phyloP scores from a whole-genome alignment of 2,329 filamentous ascomycete genomes.

The Hypocreales sp. region DNA sequence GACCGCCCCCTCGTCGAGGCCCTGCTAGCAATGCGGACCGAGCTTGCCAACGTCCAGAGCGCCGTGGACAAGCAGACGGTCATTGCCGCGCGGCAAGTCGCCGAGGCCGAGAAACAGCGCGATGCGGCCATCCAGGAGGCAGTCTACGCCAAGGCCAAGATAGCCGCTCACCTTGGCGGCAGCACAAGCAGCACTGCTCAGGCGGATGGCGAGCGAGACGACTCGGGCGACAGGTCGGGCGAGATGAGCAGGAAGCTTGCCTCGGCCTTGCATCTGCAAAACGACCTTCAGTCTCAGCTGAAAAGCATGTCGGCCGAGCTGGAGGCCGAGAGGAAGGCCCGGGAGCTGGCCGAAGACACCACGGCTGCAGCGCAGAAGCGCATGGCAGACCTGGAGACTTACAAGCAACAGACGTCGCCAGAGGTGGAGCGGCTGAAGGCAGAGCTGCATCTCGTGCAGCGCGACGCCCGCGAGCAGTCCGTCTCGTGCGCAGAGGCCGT shows the following conservation, averaged over 20 bases:
- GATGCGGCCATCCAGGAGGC: constrained; percentile 92
- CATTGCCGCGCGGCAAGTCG: constrained; percentile 74
- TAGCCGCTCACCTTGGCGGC: constrained; percentile 59
- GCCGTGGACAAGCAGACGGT: constrained; percentile 82
- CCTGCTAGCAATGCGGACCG: constrained; percentile 76
- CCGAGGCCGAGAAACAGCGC: constrained; percentile 85
- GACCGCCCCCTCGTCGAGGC: constrained; percentile 88
- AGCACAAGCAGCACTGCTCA: constrained; percentile 47
- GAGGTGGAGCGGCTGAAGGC: constrained; percentile 77
- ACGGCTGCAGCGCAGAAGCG: constrained; percentile 68
- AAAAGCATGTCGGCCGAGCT: constrained; percentile 56
- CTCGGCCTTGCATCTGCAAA: constrained; percentile 61
- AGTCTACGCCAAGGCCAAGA: constrained; percentile 83
- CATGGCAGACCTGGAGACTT: constrained; percentile 68
- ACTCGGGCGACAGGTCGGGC: constrained; percentile 37
- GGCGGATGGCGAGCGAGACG: constrained; percentile 42
- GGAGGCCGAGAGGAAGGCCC: constrained; percentile 64
- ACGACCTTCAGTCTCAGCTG: constrained; percentile 63
- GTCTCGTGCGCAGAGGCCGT: constrained; percentile 64
- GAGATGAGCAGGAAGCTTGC: constrained; percentile 76
- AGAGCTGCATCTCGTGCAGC: constrained; percentile 69
- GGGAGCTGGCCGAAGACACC: constrained; percentile 79
- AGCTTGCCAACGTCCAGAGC: constrained; percentile 76
- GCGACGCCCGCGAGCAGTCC: constrained; percentile 64
- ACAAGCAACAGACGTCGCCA: constrained; percentile 66